Evolutionary conservation across 148 eudicot species (phyloP).

Genomic region (Selenicereus undatus): DNA sequence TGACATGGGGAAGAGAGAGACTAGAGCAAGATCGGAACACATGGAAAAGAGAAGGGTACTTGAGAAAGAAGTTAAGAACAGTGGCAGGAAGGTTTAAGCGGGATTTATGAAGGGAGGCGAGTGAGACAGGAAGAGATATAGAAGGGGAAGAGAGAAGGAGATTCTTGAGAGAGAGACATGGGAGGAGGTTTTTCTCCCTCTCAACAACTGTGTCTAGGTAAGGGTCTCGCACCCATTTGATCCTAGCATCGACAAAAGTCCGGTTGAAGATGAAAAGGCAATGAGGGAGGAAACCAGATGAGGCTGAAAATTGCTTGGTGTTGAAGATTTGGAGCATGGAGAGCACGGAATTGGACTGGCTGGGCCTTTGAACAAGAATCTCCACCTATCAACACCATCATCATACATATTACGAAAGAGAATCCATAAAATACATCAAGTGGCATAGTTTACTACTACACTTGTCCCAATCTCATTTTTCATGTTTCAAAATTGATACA

Average conservation of each 20-base stretch:
- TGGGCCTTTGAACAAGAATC: neutral
- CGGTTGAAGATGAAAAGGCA: constrained; percentile 20
- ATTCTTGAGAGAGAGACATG: constrained; percentile 48
- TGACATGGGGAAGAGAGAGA: constrained; percentile 38
- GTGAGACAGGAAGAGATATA: constrained; percentile 44
- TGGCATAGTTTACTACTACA: too few species aligned
- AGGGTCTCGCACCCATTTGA: constrained; percentile 72
- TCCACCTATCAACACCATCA: neutral
- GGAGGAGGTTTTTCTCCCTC: constrained; percentile 57
- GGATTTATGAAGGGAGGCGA: constrained; percentile 41
- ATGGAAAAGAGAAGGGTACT: constrained; percentile 58
- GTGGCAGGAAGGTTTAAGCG: constrained; percentile 44
- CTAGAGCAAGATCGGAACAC: neutral
- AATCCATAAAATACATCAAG: neutral
- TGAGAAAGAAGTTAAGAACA: constrained; percentile 45
- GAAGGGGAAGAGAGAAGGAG: constrained; percentile 57
- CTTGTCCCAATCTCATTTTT: too few species aligned
- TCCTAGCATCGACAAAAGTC: constrained; percentile 51
- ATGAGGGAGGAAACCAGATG: constrained; percentile 9
- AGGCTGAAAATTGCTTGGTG: neutral
- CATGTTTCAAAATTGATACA: too few species aligned
- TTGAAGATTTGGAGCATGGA: neutral
- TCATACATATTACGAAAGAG: neutral
- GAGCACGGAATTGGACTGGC: neutral
- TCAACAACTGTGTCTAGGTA: constrained; percentile 52